Evolutionary conservation across 805 yeast genomes (phyloP), one percentile per base, ranked within the genome.

Genomic region (Helenozyma baotianmanensis): DNA sequence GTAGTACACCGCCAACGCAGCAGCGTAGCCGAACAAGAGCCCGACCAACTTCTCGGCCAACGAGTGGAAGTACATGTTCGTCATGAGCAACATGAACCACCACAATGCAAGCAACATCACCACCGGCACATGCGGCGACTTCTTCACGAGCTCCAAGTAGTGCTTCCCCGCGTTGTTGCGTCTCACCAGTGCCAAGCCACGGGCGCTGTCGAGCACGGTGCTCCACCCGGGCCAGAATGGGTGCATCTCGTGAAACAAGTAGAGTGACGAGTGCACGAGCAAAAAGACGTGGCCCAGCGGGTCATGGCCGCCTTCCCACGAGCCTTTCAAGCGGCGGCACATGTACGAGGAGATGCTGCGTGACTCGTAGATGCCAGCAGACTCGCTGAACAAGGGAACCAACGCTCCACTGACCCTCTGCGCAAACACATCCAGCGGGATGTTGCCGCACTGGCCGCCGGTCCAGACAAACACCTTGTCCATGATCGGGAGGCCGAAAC

Each of bases 281-380:
- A 92, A 55, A 48, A 89, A 92, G 1, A 86, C 81, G 53, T 92
- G 98, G 0, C 98, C 98, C 40, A 90, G 81, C 4, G 97, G 96
- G 61, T 92, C 98, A 53, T 87, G 96, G 0, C 98, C 98, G 1
- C 96, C 97, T 82, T 31, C 79, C 87, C 50, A 73, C 18, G 39
- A 52, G 32, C 54, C 92, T 58, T 54, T 92, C 74, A 63, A 38
- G 25, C 43, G 42, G 14, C 67, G 49, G 48, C 72, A 67, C 12
- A 48, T 43, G 32, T 51, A 53, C 8, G 70, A 64, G 6, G 63
- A 46, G 9, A 66, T 47, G 3, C 26, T 11, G 6, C 25, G 33
- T 4, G 55, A 44, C 32, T 52, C 55, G 30, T 38, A 45, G 6
- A 21, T 13, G 18, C 32, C 40, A 15, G 35, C 46, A n/a, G n/a